These are phyloP conservation scores for Xylaria grammica DNA, from an alignment of 495 filamentous ascomycete genomes.

Conservation along the genomic window DNA sequence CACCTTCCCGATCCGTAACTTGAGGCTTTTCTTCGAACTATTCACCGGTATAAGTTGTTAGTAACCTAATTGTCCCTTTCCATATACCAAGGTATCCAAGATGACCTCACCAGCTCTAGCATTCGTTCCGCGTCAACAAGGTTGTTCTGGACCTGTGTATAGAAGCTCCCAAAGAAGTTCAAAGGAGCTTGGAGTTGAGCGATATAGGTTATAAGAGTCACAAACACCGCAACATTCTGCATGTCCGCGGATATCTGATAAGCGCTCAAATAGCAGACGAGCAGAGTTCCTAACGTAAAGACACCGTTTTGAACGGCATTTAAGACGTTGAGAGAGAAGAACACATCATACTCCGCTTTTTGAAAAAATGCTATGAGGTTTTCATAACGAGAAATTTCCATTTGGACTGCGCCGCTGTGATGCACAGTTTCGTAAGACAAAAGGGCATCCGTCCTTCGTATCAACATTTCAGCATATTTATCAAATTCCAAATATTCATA, in stretches of 20 bases:
- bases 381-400: conserved; percentile 64
- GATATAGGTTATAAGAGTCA: conserved; percentile 71
- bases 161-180: conserved; percentile 89
- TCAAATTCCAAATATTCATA: conserved; percentile 73
- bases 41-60: conserved; percentile 49
- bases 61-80: no score
- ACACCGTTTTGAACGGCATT: neutral
- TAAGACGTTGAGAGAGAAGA: neutral
- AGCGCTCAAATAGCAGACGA: conserved; percentile 1
- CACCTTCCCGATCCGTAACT: conserved; percentile 6
- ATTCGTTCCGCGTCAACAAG: conserved; percentile 85
- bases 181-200: conserved; percentile 78
- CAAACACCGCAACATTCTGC: conserved; percentile 2
- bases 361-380: neutral
- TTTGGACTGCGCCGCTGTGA: conserved; percentile 72
- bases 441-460: conserved; percentile 69
- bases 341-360: neutral
- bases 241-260: neutral
- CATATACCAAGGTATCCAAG: neutral
- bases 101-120: conserved; percentile 70
- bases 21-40: conserved; percentile 69
- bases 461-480: conserved; percentile 79
- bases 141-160: conserved; percentile 79
- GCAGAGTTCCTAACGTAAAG: neutral
- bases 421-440: conserved; percentile 75